Percentiles rank a stretch among this genome's conserved stretches.
Conservation (phyloP, 768 basidiomycete genomes). For the Thelephora ganbajun region DNA sequence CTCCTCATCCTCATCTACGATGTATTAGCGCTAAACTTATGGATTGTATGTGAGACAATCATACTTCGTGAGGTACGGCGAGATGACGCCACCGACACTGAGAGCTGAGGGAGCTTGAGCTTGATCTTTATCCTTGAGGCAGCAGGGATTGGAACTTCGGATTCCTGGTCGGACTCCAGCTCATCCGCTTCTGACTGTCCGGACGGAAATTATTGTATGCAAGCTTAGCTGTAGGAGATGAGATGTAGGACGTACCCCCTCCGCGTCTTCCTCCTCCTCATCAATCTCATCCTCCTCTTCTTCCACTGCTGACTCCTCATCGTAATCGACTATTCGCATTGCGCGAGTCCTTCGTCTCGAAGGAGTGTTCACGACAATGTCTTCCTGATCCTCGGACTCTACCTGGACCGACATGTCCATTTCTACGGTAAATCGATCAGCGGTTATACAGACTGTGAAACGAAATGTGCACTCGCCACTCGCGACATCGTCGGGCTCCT, state of each 20-base stretch:
- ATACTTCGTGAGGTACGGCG: not conserved
- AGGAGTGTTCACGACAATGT: conserved; percentile 22
- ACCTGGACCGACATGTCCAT: conserved; percentile 7
- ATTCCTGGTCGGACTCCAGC: conserved; percentile 6
- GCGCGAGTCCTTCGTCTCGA: conserved; percentile 17
- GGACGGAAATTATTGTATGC: conserved; percentile 3
- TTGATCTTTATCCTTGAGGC: conserved; percentile 50
- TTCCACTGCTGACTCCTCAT: conserved; percentile 15
- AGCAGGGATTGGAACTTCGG: conserved; percentile 13
- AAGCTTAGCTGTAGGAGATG: conserved; percentile 1
- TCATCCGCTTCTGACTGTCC: conserved; percentile 8
- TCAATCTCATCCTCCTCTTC: conserved; percentile 12
- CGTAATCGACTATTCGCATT: conserved; percentile 12
- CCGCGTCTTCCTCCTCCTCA: conserved; percentile 9
- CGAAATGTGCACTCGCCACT: conserved; percentile 8
- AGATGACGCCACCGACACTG: not conserved
- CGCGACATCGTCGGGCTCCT: conserved; percentile 6
- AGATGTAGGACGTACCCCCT: conserved; percentile 7
- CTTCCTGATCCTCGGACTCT: conserved; percentile 23
- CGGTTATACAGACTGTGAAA: not conserved
- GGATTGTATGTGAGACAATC: not conserved
- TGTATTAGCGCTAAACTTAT: not conserved
- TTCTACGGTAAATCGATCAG: not conserved
- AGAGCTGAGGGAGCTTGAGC: conserved; percentile 32
- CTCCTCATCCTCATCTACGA: not conserved